phyloP scores from a whole-genome alignment of 495 filamentous ascomycete genomes.

The Friedmanniomyces simplex region DNA sequence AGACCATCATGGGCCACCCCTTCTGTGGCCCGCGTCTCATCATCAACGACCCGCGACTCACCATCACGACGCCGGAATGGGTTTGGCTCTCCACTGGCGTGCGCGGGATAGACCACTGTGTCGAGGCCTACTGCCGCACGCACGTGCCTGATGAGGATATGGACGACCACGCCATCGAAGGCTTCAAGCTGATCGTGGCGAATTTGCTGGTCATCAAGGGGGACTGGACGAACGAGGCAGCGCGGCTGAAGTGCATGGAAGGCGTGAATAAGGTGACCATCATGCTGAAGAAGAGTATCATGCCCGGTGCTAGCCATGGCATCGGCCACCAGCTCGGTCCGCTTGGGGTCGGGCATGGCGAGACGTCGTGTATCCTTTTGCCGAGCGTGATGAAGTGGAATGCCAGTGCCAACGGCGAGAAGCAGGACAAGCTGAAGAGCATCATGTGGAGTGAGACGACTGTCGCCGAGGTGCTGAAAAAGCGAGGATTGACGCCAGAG shows the following conservation, averaged over 20 bases:
- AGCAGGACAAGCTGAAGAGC: constrained; percentile 39
- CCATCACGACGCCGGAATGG: constrained; percentile 43
- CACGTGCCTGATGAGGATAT: constrained; percentile 29
- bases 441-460: constrained; percentile 40
- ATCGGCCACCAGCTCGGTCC: constrained; percentile 61
- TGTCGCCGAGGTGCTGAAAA: constrained; percentile 36
- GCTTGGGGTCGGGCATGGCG: constrained; percentile 53
- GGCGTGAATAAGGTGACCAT: constrained; percentile 45
- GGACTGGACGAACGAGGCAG: constrained; percentile 36
- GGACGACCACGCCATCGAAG: constrained; percentile 35
- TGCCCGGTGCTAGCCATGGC: constrained; percentile 51
- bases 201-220: constrained; percentile 42
- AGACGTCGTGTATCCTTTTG: constrained; percentile 55
- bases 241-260: constrained; percentile 43
- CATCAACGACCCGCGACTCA: constrained; percentile 49
- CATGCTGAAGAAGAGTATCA: constrained; percentile 35
- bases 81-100: constrained; percentile 55
- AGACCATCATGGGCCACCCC: constrained; percentile 42
- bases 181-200: constrained; percentile 41
- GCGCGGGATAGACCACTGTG: constrained; percentile 54
- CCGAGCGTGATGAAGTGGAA: constrained; percentile 54
- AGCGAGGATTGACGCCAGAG: constrained; percentile 27
- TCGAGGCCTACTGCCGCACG: constrained; percentile 46
- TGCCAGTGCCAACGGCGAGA: constrained; percentile 38
- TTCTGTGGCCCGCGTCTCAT: constrained; percentile 42